Base-by-base conservation (phyloP, 352 stramenopile genomes). In the Pythium periplocum region DNA sequence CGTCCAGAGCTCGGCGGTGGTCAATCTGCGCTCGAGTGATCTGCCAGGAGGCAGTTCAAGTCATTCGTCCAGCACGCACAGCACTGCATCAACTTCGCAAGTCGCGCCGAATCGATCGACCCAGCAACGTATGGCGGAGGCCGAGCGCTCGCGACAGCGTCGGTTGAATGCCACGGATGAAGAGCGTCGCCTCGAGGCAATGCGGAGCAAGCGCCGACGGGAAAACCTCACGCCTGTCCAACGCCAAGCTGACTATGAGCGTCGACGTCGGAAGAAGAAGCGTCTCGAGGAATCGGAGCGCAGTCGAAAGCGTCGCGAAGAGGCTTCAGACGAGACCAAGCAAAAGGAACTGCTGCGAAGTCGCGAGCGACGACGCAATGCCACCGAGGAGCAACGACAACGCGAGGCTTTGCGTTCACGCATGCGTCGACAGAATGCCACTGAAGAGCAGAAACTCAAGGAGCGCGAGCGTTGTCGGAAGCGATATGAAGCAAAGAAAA, bases 401-500 rank as follows among this genome's bases (percentile, higher is more conserved):
- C 64, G 73, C n/a, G 80, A 90, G 44, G 80, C 80, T 0, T 61
- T 84, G 45, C 64, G 80, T 0, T 88, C 77, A 56, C 72, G 74
- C 8, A 55, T 61, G 36, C 69, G 80, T 26, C 71, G 80, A 2
- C 61, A 83, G 31, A 83, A 82, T 46, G 75, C 77, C 2, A 83
- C 77, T 1, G 73, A 90, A 31, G 73, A 81, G 11, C 80, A 90
- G 42, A 71, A 72, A 34, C 4, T 69, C 2, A 72, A 71, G 26
- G 80, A 90, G 49, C 75, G 75, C 4, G 80, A 90, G 46, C 80
- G 80, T 5, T 90, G 77, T 51, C 73, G 75, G 0, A 71, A 69
- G 41, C 75, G 80, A 8, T 90, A 90, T 46, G 77, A 90, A 38
- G 36, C 56, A 5, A 79, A 80, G 53, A 90, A 90, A 26, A 26